phyloP scores from a whole-genome alignment of 2,329 filamentous ascomycete species.

The Periconia sp. region DNA sequence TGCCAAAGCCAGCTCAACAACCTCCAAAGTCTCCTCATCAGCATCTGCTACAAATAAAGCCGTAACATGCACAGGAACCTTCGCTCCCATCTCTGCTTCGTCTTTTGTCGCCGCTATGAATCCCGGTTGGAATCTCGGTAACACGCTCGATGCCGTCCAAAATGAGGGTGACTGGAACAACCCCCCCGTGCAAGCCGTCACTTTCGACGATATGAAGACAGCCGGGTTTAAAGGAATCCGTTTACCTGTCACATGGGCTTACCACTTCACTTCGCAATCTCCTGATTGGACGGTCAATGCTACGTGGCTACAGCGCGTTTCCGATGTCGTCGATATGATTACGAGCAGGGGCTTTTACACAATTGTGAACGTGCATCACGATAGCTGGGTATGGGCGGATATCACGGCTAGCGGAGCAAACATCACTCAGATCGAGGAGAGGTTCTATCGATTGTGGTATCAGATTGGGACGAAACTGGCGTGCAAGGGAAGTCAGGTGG shows the following conservation, averaged over 20 bases:
- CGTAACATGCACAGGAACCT: conserved; percentile 50
- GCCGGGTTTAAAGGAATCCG: conserved; percentile 65
- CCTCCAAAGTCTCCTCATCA: conserved; percentile 1
- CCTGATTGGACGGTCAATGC: conserved; percentile 62
- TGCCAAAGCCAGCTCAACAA: neutral
- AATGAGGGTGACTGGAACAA: conserved; percentile 67
- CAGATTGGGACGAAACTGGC: conserved; percentile 63
- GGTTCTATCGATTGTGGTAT: conserved; percentile 62
- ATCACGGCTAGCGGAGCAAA: conserved; percentile 55
- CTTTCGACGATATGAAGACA: conserved; percentile 59
- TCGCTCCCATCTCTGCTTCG: conserved; percentile 54
- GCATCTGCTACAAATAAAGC: conserved; percentile 7
- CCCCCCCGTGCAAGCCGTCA: conserved; percentile 54
- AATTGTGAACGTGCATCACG: conserved; percentile 66
- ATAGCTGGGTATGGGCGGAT: conserved; percentile 66
- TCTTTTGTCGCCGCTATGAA: conserved; percentile 57
- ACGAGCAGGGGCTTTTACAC: conserved; percentile 58
- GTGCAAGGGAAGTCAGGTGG: conserved; percentile 61
- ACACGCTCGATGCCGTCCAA: conserved; percentile 63
- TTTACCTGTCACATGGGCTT: conserved; percentile 65
- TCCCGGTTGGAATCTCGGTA: conserved; percentile 67
- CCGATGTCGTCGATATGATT: conserved; percentile 63
- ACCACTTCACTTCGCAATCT: conserved; percentile 60
- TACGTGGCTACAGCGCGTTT: conserved; percentile 63
- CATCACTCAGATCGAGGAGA: conserved; percentile 60